phyloP scores from a whole-genome alignment of 768 basidiomycete species.

The Kwoniella sp. region DNA sequence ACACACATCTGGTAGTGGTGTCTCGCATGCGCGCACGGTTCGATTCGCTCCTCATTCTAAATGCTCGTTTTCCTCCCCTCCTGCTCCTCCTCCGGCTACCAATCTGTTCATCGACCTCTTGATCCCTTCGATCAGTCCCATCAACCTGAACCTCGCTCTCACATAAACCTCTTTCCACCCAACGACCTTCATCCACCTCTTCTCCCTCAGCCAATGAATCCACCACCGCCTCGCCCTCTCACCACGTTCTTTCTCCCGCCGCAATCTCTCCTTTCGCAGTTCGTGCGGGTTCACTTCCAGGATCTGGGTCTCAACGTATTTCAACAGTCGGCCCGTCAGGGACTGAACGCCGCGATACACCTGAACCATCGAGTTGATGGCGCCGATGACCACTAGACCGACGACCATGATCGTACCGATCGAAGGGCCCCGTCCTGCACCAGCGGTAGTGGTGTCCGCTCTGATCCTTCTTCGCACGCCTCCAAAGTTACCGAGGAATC shows the following conservation, averaged over 20 bases:
- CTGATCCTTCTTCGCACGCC: constrained; percentile 9
- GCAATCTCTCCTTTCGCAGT: constrained; percentile 2
- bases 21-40: too few relatives aligned
- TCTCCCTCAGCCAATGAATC: constrained; percentile 29
- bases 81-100: neutral
- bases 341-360: constrained; percentile 29
- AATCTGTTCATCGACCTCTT: neutral
- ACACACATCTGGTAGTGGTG: too few relatives aligned
- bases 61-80: neutral
- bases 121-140: neutral
- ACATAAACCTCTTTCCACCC: constrained; percentile 38
- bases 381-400: constrained; percentile 44
- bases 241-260: constrained; percentile 13
- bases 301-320: constrained; percentile 46
- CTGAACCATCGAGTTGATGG: constrained; percentile 33
- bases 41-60: neutral
- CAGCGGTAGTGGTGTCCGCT: neutral
- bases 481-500: constrained; percentile 34
- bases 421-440: neutral
- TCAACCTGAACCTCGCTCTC: constrained; percentile 19
- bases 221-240: constrained; percentile 26
- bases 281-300: constrained; percentile 50
- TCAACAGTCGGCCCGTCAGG: constrained; percentile 30
- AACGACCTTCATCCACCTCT: constrained; percentile 26
- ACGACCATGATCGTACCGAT: constrained; percentile 42